Conservation (phyloP, 495 filamentous ascomycete genomes). For the Niebla homalea region DNA sequence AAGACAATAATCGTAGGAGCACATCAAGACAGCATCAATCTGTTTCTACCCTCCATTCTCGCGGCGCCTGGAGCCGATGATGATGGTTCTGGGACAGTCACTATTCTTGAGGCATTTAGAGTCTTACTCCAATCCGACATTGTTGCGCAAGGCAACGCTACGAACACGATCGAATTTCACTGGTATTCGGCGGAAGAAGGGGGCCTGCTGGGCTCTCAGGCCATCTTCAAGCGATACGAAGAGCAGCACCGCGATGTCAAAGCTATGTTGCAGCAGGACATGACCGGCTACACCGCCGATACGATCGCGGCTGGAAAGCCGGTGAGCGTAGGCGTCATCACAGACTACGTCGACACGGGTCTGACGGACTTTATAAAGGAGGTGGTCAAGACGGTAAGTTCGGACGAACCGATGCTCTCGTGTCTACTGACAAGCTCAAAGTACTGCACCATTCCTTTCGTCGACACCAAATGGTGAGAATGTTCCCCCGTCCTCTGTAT, state of each 20-base stretch:
- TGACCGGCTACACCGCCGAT: constrained; percentile 83
- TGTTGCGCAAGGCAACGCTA: constrained; percentile 36
- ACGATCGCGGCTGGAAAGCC: constrained; percentile 71
- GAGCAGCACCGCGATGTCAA: constrained; percentile 62
- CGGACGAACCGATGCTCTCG: neutral
- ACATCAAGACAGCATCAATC: constrained; percentile 78
- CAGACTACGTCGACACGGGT: constrained; percentile 71
- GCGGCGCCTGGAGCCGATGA: constrained; percentile 66
- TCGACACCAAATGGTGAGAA: constrained; percentile 64
- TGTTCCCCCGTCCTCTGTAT: neutral
- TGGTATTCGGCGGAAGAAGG: constrained; percentile 93
- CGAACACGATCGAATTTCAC: constrained; percentile 88
- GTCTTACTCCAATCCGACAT: constrained; percentile 45
- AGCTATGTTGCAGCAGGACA: constrained; percentile 98
- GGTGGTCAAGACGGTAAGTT: constrained; percentile 57
- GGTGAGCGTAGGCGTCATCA: constrained; percentile 86
- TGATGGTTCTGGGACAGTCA: constrained; percentile 64
- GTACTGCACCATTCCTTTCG: constrained; percentile 85
- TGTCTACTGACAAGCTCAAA: constrained; percentile 10
- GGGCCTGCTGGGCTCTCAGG: constrained; percentile 73
- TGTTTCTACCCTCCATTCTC: constrained; percentile 74
- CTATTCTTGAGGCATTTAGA: constrained; percentile 60
- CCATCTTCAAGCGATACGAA: constrained; percentile 78
- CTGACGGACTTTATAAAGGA: constrained; percentile 89
- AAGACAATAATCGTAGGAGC: constrained; percentile 69